Base-by-base conservation (phyloP, 75 land plant genomes). In the Larix kaempferi region DNA sequence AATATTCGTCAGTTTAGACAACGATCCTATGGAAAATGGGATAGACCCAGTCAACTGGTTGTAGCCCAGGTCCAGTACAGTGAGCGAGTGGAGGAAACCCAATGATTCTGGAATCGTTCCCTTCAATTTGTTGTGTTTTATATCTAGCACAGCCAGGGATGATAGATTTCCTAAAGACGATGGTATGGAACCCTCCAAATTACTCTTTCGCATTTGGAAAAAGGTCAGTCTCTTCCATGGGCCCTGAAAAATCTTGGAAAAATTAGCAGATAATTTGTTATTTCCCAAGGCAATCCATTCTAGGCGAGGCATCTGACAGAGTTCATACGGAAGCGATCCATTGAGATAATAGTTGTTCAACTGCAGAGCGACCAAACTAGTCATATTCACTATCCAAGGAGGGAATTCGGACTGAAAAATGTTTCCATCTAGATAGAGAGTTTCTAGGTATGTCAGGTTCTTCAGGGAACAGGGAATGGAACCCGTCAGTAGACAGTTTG, bases 41-140 rank as follows among this genome's bases (percentile, higher is more conserved):
- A 90, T 83, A 5, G 74, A n/a, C 17, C 92, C 92, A 12, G 90
- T 88, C 27, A 90, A 76, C 14, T 86, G 81, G 83, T 90, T 90
- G 73, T 82, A 58, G 75, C 77, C 84, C 41, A 90, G 80, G 65
- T 83, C 86, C 64, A 90, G 73, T 74, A 81, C 84, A 8, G 82
- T 60, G 19, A 90, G 88, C 21, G 52, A 63, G 59, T 58, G 84
- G 49, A 90, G 78, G 54, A 81, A 71, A 4, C 92, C 90, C 49
- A 90, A 84, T 55, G 86, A 88, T 2, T 56, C 55, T 29, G 92
- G 92, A 59, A 88, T 90, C 17, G 67, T 61, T 56, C 92, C 92
- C 13, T 17, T 72, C 19, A 90, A 26, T 23, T 75, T 78, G 80
- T 90, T 90, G 59, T 76, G 74, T 65, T 83, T 83, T 13, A 90